Conservation (phyloP, 352 stramenopile genomes). For the Achlya hypogyna region DNA sequence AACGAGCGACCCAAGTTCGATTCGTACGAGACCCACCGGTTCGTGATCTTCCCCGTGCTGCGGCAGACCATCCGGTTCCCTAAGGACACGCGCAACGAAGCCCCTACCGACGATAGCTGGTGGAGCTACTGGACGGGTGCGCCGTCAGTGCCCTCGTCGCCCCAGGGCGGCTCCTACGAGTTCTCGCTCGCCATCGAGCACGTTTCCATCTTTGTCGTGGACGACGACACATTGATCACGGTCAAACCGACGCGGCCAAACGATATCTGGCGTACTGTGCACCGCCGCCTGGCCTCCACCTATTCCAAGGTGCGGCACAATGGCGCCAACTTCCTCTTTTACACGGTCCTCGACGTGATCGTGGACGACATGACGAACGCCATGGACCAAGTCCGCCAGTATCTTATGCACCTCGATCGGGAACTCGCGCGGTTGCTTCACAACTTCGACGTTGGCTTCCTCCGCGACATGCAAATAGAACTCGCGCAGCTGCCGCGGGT, state of each 20-base stretch:
- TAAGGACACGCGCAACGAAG: not conserved
- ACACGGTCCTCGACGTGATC: slow-evolving; percentile 80
- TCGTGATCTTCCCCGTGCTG: slow-evolving; percentile 75
- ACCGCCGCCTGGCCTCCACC: slow-evolving; percentile 54
- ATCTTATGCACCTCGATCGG: slow-evolving; percentile 65
- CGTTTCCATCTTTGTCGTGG: slow-evolving; percentile 73
- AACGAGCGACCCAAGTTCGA: slow-evolving; percentile 82
- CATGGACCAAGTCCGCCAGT: slow-evolving; percentile 68
- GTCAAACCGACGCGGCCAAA: slow-evolving; percentile 60
- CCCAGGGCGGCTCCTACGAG: slow-evolving; percentile 25
- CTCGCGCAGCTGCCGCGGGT: slow-evolving; percentile 63
- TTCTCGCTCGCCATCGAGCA: slow-evolving; percentile 77
- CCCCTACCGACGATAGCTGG: not conserved
- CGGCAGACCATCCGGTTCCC: slow-evolving; percentile 17
- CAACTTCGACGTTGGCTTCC: slow-evolving; percentile 55
- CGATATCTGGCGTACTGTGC: slow-evolving; percentile 68
- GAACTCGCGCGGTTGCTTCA: slow-evolving; percentile 56
- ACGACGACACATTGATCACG: slow-evolving; percentile 77
- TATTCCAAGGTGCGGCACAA: slow-evolving; percentile 88
- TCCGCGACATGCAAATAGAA: slow-evolving; percentile 72
- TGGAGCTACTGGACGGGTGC: not conserved
- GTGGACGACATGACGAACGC: slow-evolving; percentile 75
- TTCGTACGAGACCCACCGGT: slow-evolving; percentile 74
- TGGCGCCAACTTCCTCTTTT: slow-evolving; percentile 80
- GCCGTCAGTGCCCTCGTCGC: not conserved